phyloP scores from a whole-genome alignment of 805 yeast species.

The Lipomyces spencermartinsiae region DNA sequence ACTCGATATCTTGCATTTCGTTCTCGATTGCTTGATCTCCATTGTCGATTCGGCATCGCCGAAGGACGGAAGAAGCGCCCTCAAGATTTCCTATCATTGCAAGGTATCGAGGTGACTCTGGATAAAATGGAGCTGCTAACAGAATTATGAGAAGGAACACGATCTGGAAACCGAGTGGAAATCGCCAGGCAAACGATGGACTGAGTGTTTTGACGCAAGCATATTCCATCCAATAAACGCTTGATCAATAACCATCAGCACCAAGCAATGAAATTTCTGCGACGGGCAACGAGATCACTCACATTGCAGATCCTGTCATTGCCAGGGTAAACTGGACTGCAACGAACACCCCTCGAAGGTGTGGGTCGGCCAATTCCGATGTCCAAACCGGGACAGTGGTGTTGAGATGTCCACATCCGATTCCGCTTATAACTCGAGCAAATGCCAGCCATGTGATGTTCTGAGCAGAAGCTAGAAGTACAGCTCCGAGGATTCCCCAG shows the following conservation, averaged over 20 bases:
- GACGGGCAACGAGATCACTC: slow-evolving; percentile 63
- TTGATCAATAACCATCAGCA: slow-evolving; percentile 55
- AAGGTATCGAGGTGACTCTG: slow-evolving; percentile 75
- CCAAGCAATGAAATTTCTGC: slow-evolving; percentile 51
- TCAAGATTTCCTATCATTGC: slow-evolving; percentile 63
- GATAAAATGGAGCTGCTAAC: slow-evolving; percentile 60
- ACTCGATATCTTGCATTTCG: slow-evolving; percentile 25
- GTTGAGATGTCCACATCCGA: slow-evolving; percentile 41
- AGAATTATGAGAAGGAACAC: slow-evolving; percentile 64
- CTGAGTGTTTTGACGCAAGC: slow-evolving; percentile 59
- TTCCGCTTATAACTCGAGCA: slow-evolving; percentile 59
- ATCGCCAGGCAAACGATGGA: slow-evolving; percentile 32
- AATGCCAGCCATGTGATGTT: slow-evolving; percentile 64
- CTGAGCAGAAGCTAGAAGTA: slow-evolving; percentile 55
- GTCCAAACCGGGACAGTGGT: slow-evolving; percentile 70
- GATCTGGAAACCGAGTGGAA: slow-evolving; percentile 70
- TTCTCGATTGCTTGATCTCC: slow-evolving; percentile 16
- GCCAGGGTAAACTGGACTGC: slow-evolving; percentile 61
- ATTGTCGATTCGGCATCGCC: slow-evolving; percentile 58
- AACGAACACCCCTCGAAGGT: slow-evolving; percentile 44
- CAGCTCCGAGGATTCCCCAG: slow-evolving; percentile 62
- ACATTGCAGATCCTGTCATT: slow-evolving; percentile 48
- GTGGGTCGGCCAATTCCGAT: slow-evolving; percentile 73
- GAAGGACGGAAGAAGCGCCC: slow-evolving; percentile 56
- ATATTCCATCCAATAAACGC: slow-evolving; percentile 72